Conservation (phyloP, 1,284 basidiomycete species). For the Cutaneotrichosporon curvatum region DNA sequence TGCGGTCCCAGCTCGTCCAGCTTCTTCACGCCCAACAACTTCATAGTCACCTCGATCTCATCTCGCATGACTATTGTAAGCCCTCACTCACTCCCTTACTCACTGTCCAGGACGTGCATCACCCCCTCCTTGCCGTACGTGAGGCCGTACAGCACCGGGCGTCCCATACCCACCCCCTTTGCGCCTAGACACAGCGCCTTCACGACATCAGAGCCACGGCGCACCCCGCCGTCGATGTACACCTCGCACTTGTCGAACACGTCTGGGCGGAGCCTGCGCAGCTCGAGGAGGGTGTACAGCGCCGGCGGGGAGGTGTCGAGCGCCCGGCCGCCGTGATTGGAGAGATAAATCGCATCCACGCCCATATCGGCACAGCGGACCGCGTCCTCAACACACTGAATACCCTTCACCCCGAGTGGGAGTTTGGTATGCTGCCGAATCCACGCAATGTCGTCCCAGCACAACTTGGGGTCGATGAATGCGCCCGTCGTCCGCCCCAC, state of each 20-base stretch:
- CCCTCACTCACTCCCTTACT: constrained; percentile 12
- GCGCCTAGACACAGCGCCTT: constrained; percentile 51
- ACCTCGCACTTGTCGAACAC: constrained; percentile 43
- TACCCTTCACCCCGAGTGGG: constrained; percentile 45
- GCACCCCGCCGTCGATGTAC: constrained; percentile 49
- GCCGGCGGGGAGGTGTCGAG: constrained; percentile 45
- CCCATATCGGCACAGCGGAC: constrained; percentile 44
- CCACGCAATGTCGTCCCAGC: constrained; percentile 44
- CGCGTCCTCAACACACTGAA: constrained; percentile 47
- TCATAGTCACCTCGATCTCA: constrained; percentile 68
- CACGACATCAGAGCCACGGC: constrained; percentile 49
- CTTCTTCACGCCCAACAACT: constrained; percentile 65
- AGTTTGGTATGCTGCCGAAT: constrained; percentile 37
- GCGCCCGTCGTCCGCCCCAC: constrained; percentile 45
- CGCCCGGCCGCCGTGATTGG: constrained; percentile 41
- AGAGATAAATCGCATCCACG: constrained; percentile 46
- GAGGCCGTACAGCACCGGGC: constrained; percentile 47
- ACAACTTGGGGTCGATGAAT: constrained; percentile 43
- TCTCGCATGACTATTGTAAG: constrained; percentile 1
- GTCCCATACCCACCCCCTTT: constrained; percentile 47
- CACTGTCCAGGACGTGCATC: constrained; percentile 47
- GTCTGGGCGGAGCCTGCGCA: constrained; percentile 45
- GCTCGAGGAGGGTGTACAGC: constrained; percentile 45
- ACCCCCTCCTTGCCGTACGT: constrained; percentile 47
- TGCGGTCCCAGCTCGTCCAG: constrained; percentile 49